phyloP scores from a whole-genome alignment of 805 yeast species.

The Candida coquimbonensis region DNA sequence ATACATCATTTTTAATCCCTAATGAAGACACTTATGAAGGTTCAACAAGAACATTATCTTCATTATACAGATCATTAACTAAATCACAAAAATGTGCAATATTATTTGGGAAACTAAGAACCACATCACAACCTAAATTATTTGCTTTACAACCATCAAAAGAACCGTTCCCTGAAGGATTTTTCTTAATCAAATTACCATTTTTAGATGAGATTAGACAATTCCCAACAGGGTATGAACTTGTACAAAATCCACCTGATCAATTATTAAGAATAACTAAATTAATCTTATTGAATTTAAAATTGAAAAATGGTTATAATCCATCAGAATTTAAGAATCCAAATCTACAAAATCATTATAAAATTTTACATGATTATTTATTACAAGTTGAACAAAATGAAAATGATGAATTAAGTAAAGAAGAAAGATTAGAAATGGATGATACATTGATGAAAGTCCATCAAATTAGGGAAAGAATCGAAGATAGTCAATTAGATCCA shows the following conservation, averaged over 20 bases:
- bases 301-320: conserved; percentile 40
- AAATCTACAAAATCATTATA: conserved; percentile 57
- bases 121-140: conserved; percentile 46
- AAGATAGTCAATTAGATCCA: conserved; percentile 18
- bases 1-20: conserved; percentile 57
- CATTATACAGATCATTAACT: conserved; percentile 55
- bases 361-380: conserved; percentile 55
- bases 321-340: conserved; percentile 63
- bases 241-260: conserved; percentile 3
- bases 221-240: conserved; percentile 38
- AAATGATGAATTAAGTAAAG: conserved; percentile 5
- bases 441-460: conserved; percentile 28
- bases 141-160: conserved; percentile 51
- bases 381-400: conserved; percentile 42
- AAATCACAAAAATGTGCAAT: conserved; percentile 51
- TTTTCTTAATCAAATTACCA: conserved; percentile 64
- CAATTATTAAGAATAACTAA: conserved; percentile 17
- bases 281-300: conserved; percentile 29
- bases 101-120: conserved; percentile 62
- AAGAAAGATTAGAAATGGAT: conserved; percentile 22
- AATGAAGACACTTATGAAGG: conserved; percentile 53
- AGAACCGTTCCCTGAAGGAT: conserved; percentile 44
- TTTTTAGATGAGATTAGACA: conserved; percentile 68
- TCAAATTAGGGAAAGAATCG: conserved; percentile 24
- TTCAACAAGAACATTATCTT: conserved; percentile 59